These are phyloP conservation scores for Aegilops speltoides DNA, from an alignment of 176 grass and related monocot genomes.

Conservation along the genomic window DNA sequence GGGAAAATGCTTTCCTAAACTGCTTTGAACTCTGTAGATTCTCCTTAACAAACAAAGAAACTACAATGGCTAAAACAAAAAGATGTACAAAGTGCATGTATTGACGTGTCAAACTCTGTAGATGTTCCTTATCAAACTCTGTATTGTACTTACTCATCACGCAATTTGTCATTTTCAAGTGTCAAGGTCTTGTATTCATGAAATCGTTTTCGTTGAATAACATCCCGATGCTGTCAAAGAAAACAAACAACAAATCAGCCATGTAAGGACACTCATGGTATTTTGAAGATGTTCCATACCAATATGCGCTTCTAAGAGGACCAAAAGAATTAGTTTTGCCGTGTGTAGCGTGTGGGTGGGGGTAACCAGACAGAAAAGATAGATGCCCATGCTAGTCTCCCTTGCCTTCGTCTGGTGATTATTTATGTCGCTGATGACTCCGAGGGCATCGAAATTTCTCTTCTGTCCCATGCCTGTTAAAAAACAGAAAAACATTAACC, in stretches of 20 bases:
- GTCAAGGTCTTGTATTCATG: constrained; percentile 51
- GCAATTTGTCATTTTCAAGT: constrained; percentile 72
- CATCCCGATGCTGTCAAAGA: constrained; percentile 14
- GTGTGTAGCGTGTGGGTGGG: neutral
- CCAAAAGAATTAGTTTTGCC: neutral
- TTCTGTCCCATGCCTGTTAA: constrained; percentile 49
- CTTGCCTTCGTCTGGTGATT: constrained; percentile 33
- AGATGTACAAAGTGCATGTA: constrained; percentile 16
- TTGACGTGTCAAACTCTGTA: neutral
- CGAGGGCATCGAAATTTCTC: constrained; percentile 45
- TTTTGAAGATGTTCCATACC: constrained; percentile 8
- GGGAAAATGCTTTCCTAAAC: neutral
- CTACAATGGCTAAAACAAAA: constrained; percentile 3
- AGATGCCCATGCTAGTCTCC: constrained; percentile 7
- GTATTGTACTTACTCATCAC: constrained; percentile 57
- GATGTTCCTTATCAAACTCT: neutral
- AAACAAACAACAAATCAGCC: constrained; percentile 16
- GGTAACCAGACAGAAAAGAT: neutral
- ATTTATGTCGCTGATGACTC: constrained; percentile 33
- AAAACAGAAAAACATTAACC: constrained; percentile 36
- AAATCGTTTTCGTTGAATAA: constrained; percentile 48
- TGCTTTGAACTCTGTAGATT: neutral
- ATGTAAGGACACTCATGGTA: neutral
- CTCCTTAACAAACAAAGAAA: neutral
- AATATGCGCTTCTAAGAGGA: neutral